Base-by-base conservation (phyloP, 2,329 filamentous ascomycete genomes). In the Blastomyces silverae region DNA sequence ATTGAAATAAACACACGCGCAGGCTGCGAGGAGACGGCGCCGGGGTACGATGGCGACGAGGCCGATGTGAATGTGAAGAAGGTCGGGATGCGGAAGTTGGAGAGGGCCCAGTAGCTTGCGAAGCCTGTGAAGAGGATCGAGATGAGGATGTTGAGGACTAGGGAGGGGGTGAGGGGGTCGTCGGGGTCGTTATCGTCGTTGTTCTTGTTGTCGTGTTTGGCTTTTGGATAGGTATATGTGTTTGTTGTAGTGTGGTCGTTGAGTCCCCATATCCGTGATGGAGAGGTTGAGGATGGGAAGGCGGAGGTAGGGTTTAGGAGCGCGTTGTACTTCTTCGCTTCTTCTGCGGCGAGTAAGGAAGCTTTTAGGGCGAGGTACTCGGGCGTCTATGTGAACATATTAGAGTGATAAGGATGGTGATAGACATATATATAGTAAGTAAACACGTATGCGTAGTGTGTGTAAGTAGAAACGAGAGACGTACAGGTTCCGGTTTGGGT, bases 341-440 rank as follows among this genome's bases (percentile, higher is more conserved):
- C 92, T 78, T 93, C 89, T 71, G 94, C 87, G 66, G 84, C 86
- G 67, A 91, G 90, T 25, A 99, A 85, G 20, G 88, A 87, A 31
- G 87, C 87, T 91, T 97, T 97, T 1, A 96, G 81, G 7, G 88
- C 89, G 75, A 91, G 90, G 79, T 93, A 97, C 78, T 96, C 89
- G 8, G 87, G 80, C 0, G 88, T 89, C 86, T 95, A n/a, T n/a
- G 73, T 22, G 15, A 8, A n/a, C 37, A 11, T 28, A n/a, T n/a
- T 59, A 42, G n/a, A 48, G 22, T 58, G 59, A 28, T 1, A 5
- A 25, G 34, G 59, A 28, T n/a, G 34, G 6, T 7, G n/a, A 61
- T 34, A 22, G 17, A n/a, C 31, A n/a, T n/a, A 46, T 44, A 31
- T 60, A n/a, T n/a, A 22, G 22, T 22, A 53, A 25, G 50, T 15